Percentiles rank a stretch among this genome's conserved stretches.
Conservation (phyloP, 2,329 filamentous ascomycete species). For the Trichoderma brevicompactum region DNA sequence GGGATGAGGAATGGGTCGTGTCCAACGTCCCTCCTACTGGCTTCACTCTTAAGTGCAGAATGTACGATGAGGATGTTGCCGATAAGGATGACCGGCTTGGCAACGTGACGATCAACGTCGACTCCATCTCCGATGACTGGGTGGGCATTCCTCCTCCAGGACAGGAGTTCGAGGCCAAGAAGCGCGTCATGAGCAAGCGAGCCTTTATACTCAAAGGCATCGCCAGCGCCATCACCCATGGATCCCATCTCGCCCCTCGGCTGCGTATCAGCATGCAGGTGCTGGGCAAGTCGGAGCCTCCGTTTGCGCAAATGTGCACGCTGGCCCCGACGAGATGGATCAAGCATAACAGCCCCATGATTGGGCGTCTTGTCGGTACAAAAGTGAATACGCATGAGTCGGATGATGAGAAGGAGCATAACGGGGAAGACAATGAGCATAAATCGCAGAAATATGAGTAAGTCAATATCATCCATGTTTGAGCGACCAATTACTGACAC, state of each 20-base stretch:
- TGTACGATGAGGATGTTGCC: slow-evolving; percentile 88
- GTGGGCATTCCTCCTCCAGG: slow-evolving; percentile 63
- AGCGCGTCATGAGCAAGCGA: slow-evolving; percentile 83
- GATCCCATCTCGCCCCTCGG: slow-evolving; percentile 69
- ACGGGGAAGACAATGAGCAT: slow-evolving; percentile 45
- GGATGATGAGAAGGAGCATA: slow-evolving; percentile 42
- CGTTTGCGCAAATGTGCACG: slow-evolving; percentile 74
- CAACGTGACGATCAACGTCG: slow-evolving; percentile 74
- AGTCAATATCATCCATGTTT: slow-evolving; percentile 37
- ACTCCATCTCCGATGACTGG: slow-evolving; percentile 67
- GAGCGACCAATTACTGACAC: not conserved
- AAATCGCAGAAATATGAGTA: slow-evolving; percentile 77
- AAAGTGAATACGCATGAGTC: slow-evolving; percentile 67
- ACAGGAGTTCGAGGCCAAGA: slow-evolving; percentile 73
- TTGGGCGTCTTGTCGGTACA: slow-evolving; percentile 77
- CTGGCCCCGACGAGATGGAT: slow-evolving; percentile 75
- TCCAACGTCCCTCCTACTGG: slow-evolving; percentile 82
- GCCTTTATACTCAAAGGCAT: slow-evolving; percentile 77
- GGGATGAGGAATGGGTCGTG: slow-evolving; percentile 86
- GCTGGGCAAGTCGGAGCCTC: slow-evolving; percentile 74
- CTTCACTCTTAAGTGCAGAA: slow-evolving; percentile 80
- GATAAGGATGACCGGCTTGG: slow-evolving; percentile 88
- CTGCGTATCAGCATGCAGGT: slow-evolving; percentile 76
- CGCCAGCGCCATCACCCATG: slow-evolving; percentile 63
- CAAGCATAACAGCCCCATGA: slow-evolving; percentile 86